Evolutionary conservation across 768 basidiomycete genomes (phyloP), one percentile per base, ranked within the genome.

Genomic region (Galerina marginata): DNA sequence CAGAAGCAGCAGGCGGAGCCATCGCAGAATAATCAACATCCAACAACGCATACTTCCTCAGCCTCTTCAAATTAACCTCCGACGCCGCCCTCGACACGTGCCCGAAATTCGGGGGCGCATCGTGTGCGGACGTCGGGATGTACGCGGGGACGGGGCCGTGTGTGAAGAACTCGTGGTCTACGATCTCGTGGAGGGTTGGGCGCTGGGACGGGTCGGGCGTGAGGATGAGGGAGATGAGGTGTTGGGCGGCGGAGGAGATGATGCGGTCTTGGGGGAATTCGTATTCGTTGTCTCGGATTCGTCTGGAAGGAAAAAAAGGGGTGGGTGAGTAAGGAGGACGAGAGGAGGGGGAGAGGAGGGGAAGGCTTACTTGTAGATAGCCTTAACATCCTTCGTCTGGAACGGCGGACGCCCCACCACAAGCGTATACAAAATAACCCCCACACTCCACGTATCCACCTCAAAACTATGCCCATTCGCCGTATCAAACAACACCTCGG

Each of bases 381-480:
- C 88, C 75, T 98, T 97, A 68, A 99, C 95, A 54, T 99, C 95
- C 72, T 97, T 95, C 14, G 95, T 98, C 74, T 99, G 97, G 81
- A 99, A 99, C 0, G 96, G 96, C 1, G 96, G 96, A n/a, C 91
- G 88, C 11, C 97, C 97, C 36, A 98, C 83, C 36, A 96, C 80
- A 53, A 98, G 87, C 1, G 96, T 99, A 71, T 99, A 99, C 63
- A 99, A 78, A 60, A 99, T 98, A 55, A 99, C 96, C 12, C 96
- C 96, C 50, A 96, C 90, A 2, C 93, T 95, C 96, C 96, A 99
- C 9, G 95, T 92, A 72, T 99, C 96, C 29, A 98, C 96, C 77
- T 99, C 97, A 66, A 97, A 99, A 71, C 93, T 95, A 75, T 99
- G 96, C 1, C 96, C 96, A 64, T 95, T 96, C 15, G 89, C 93